Percentiles rank a stretch among this genome's conserved stretches.
These are phyloP conservation scores for Fusarium hainanense DNA, from an alignment of 2,329 filamentous ascomycete genomes.

Conservation along the genomic window DNA sequence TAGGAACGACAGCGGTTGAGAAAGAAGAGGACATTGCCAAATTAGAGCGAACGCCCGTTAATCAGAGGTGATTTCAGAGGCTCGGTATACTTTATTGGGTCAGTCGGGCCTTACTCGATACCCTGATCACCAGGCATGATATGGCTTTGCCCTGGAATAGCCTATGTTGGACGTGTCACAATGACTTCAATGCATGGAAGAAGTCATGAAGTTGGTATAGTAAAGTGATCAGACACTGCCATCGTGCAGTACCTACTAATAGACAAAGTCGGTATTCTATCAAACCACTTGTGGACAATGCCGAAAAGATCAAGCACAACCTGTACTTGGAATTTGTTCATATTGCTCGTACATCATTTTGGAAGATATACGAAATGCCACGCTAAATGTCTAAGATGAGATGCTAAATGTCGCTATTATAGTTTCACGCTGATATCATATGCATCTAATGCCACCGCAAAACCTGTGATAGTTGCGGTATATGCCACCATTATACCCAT, in stretches of 20 bases:
- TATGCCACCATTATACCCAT: slow-evolving; percentile 83
- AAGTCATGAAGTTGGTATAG: background rate
- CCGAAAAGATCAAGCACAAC: background rate
- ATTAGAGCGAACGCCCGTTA: background rate
- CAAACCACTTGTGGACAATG: background rate
- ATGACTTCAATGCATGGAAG: background rate
- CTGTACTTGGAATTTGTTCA: background rate
- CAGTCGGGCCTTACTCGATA: background rate
- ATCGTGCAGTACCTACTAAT: background rate
- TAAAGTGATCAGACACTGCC: background rate
- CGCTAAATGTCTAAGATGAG: background rate
- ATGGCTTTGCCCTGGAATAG: background rate
- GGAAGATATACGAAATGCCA: background rate
- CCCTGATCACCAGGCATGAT: background rate
- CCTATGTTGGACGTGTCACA: background rate
- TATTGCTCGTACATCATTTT: background rate
- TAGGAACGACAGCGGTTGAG: background rate
- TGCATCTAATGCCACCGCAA: slow-evolving; percentile 75
- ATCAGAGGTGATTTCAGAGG: background rate
- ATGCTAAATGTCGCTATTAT: slow-evolving; percentile 48
- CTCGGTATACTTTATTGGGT: background rate
- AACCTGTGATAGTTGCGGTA: slow-evolving; percentile 70
- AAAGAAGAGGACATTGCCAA: background rate
- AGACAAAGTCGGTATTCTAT: background rate
- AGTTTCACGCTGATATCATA: slow-evolving; percentile 78